Base-by-base conservation (phyloP, 371 early-diverging fungal genomes). In the Rozella allomycis region DNA sequence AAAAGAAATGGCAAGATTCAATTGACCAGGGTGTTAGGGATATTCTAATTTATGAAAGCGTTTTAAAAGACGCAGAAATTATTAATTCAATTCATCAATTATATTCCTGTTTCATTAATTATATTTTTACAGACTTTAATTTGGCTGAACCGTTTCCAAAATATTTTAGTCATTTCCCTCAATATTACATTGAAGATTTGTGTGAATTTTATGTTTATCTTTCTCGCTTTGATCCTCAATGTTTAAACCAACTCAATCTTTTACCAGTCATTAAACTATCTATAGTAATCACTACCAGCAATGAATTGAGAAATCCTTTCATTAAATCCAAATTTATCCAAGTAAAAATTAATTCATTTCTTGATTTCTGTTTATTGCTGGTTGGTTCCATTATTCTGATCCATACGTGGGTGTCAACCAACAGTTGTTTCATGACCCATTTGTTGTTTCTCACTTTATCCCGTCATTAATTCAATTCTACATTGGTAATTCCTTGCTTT, bases 111-210 rank as follows among this genome's bases (percentile, higher is more conserved):
- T 53, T 30, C 54, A 47, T 11, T 36, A 52, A 3, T 45, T 70
- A 41, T 59, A 60, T 38, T 63, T 68, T 16, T 34, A 48, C 12
- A 35, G 64, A 20, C 42, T 71, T 41, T 2, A 38, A 51, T 1
- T 55, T 57, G 17, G 43, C 47, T 9, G 38, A 10, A 9, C 31
- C 33, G 2, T 31, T 70, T 0, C 64, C 70, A 0, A 47, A 57
- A 4, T 55, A 70, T 2, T 72, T 72, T 14, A 17, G 18, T 25
- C 12, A 11, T 54, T 57, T 88, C 4, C 94, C 94, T 9, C 88
- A 94, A 47, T 88, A 75, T 54, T 67, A 88, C 20, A 45, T 91
- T 22, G 86, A 87, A 46, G 90, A 91, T 43, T 58, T 78, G 25
- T 60, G 73, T 17, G 66, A 61, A 25, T 61, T 48, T 25, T 54